Percentiles rank a stretch among this genome's conserved stretches.
These are phyloP conservation scores for Skeletonema menzelii DNA, from an alignment of 108 stramenopile species.

Conservation along the genomic window DNA sequence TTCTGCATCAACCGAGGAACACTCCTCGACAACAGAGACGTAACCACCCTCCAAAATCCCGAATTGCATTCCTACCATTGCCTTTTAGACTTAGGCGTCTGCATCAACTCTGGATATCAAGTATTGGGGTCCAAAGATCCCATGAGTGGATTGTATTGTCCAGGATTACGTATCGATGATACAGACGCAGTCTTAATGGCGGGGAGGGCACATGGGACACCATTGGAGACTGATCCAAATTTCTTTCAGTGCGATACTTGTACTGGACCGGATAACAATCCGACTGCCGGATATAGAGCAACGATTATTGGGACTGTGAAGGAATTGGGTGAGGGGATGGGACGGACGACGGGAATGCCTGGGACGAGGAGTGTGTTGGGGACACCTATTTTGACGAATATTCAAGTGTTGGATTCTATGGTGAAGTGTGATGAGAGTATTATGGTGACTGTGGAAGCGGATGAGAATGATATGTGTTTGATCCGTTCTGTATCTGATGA, in stretches of 20 bases:
- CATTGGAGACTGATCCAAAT: background rate
- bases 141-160: slow-evolving; percentile 9
- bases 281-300: slow-evolving; percentile 12
- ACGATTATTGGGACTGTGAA: slow-evolving; percentile 19
- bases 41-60: slow-evolving; percentile 27
- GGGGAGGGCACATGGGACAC: slow-evolving; percentile 3
- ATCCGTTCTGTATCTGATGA: background rate
- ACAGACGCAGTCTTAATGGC: background rate
- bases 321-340: slow-evolving; percentile 28
- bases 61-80: slow-evolving; percentile 47
- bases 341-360: background rate
- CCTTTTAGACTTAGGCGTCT: slow-evolving; percentile 30
- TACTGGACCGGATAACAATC: slow-evolving; percentile 10
- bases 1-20: slow-evolving; percentile 46
- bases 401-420: background rate
- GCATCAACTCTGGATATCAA: slow-evolving; percentile 19
- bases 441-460: background rate
- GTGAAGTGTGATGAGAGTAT: background rate
- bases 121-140: slow-evolving; percentile 20
- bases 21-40: slow-evolving; percentile 23
- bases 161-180: slow-evolving; percentile 25
- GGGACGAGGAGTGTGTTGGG: slow-evolving; percentile 7
- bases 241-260: slow-evolving; percentile 4
- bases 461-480: slow-evolving; percentile 2
- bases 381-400: slow-evolving; percentile 11